A percentile compares a stretch with the other conserved stretches of the same genome.
Evolutionary conservation across 2,329 filamentous ascomycete species (phyloP).

Genomic region (Monilinia fructigena): DNA sequence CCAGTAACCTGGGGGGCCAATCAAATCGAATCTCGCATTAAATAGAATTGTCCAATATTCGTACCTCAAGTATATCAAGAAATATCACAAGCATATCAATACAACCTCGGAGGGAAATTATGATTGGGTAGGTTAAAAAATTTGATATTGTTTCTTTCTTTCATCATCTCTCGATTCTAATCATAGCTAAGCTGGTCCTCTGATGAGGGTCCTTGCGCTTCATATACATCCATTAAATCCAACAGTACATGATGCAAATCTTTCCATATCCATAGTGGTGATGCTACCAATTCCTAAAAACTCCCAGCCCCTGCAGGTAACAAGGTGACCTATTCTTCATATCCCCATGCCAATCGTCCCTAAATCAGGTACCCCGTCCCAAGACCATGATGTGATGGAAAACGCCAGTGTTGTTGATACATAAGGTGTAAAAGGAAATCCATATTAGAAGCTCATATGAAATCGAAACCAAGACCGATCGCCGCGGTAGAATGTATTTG

Average conservation of each 20-base stretch:
- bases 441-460: conserved; percentile 2
- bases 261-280: conserved; percentile 16
- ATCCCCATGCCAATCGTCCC: conserved; percentile 11
- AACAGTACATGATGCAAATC: conserved; percentile 12
- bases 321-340: conserved; percentile 1
- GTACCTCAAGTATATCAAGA: no score
- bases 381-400: background rate
- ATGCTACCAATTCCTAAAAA: conserved; percentile 15
- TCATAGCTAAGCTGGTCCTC: background rate
- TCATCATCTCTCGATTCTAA: background rate
- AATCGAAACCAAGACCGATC: background rate
- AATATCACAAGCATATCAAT: background rate
- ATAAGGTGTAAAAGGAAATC: background rate
- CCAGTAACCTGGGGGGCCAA: background rate
- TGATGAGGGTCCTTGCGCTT: background rate
- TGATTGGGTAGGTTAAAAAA: background rate
- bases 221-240: background rate
- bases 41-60: no score
- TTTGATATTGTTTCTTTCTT: background rate
- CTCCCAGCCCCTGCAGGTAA: background rate
- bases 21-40: background rate
- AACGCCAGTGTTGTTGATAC: conserved; percentile 11
- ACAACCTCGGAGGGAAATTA: background rate
- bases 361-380: conserved; percentile 2
- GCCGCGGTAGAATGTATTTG: background rate